Percentiles rank a stretch among this genome's conserved stretches.
phyloP scores from a whole-genome alignment of 345 rosid genomes.

The thale cress (Arabidopsis thaliana) region DNA sequence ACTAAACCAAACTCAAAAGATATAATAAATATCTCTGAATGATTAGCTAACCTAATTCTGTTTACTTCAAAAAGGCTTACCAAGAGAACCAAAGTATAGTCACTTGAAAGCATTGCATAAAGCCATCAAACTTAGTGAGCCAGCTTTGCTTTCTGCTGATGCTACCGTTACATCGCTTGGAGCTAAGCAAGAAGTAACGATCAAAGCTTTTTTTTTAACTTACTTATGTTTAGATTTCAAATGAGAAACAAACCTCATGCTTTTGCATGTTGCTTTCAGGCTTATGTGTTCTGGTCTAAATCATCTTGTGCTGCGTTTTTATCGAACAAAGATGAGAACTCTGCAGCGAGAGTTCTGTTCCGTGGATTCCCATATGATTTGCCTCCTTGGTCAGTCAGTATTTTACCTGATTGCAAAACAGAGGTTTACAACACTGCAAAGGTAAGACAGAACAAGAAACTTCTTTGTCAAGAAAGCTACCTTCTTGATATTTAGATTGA shows the following conservation, averaged over 20 bases:
- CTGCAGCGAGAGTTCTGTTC: constrained; percentile 61
- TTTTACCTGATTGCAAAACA: constrained; percentile 90
- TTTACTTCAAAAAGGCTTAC: constrained; percentile 53
- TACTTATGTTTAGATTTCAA: background rate
- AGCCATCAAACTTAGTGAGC: constrained; percentile 84
- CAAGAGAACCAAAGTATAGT: constrained; percentile 85
- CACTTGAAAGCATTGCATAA: constrained; percentile 88
- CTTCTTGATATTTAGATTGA: constrained; percentile 14
- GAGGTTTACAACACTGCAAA: constrained; percentile 80
- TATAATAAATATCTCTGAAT: background rate
- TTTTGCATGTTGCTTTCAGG: constrained; percentile 48
- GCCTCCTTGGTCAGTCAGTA: constrained; percentile 94
- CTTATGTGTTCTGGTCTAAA: constrained; percentile 66
- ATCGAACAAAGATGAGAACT: constrained; percentile 64
- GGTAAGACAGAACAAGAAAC: constrained; percentile 47
- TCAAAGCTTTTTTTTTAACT: constrained; percentile 1
- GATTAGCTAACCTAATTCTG: constrained; percentile 8
- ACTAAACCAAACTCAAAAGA: constrained; percentile 20
- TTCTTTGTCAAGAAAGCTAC: background rate
- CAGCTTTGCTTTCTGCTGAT: constrained; percentile 72
- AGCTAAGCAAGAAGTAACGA: constrained; percentile 68
- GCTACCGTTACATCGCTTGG: constrained; percentile 70
- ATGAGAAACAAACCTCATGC: constrained; percentile 13
- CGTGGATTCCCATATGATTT: constrained; percentile 64
- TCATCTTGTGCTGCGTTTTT: constrained; percentile 87